phyloP scores from a whole-genome alignment of 179 eudicot species.

The Silene vulgaris region DNA sequence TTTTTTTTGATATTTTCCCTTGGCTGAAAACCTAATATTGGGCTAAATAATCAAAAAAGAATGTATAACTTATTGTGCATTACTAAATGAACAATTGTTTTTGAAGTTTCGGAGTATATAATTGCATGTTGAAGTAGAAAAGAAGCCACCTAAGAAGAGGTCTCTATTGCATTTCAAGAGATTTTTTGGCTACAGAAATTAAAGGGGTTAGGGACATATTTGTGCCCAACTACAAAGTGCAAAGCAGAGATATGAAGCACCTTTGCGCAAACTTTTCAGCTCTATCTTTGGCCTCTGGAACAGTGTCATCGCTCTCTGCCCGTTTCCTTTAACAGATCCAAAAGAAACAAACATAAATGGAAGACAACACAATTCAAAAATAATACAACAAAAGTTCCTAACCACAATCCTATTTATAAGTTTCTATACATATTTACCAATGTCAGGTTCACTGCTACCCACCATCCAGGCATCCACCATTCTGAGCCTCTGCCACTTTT shows the following conservation, averaged over 20 bases:
- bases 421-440: background rate
- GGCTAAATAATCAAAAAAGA: too few relatives aligned
- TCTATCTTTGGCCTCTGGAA: constrained; percentile 60
- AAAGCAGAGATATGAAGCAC: constrained; percentile 25
- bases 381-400: background rate
- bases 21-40: background rate
- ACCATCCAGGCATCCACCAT: background rate
- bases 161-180: background rate
- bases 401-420: background rate
- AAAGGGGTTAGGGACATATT: background rate
- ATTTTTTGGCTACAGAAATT: background rate
- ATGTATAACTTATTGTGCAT: background rate
- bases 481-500: background rate
- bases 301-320: constrained; percentile 80
- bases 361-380: background rate
- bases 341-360: background rate
- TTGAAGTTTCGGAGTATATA: background rate
- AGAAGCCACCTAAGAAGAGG: background rate
- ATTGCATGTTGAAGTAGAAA: background rate
- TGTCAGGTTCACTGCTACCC: background rate
- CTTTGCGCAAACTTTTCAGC: constrained; percentile 93
- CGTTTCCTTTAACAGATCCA: constrained; percentile 49
- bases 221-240: constrained; percentile 1
- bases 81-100: background rate
- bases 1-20: background rate